Conservation (phyloP, 192 early-diverging fungal species). For the Lobosporangium transversale region DNA sequence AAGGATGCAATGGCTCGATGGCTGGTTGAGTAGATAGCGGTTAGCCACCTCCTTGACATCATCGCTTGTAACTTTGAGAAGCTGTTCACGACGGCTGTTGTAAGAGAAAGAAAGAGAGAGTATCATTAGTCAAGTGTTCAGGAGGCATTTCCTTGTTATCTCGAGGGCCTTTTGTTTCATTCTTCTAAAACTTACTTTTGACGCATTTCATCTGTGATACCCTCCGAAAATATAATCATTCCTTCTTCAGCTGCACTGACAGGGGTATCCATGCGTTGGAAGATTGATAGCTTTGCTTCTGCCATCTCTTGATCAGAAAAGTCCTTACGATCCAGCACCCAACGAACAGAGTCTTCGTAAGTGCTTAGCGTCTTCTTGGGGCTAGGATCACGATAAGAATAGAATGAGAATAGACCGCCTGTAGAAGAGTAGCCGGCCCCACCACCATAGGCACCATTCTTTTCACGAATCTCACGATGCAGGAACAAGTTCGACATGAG, state of each 20-base stretch:
- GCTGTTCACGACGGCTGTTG: conserved; percentile 74
- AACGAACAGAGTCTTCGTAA: conserved; percentile 71
- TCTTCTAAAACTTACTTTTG: conserved; percentile 66
- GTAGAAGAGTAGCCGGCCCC: conserved; percentile 78
- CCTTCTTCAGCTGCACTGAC: conserved; percentile 87
- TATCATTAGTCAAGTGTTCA: neutral
- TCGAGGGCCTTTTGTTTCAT: neutral
- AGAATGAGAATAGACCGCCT: conserved; percentile 86
- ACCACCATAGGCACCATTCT: conserved; percentile 97
- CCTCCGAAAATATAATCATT: conserved; percentile 78
- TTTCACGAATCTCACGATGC: conserved; percentile 97
- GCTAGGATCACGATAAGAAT: conserved; percentile 93
- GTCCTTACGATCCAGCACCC: conserved; percentile 65
- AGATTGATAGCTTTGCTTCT: conserved; percentile 92
- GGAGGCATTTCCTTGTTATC: no score
- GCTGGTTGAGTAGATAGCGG: conserved; percentile 64
- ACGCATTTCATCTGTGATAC: conserved; percentile 86
- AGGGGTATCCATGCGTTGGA: conserved; percentile 87
- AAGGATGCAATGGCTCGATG: conserved; percentile 45
- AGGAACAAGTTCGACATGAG: conserved; percentile 87
- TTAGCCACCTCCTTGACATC: conserved; percentile 79
- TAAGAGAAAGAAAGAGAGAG: conserved; percentile 16
- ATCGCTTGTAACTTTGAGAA: conserved; percentile 73
- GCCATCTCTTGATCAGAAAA: conserved; percentile 75
- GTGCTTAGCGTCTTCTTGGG: conserved; percentile 77